Percentiles rank a stretch among this genome's conserved stretches.
These are phyloP conservation scores for Colletotrichum horii DNA, from an alignment of 2,329 filamentous ascomycete species.

Conservation along the genomic window DNA sequence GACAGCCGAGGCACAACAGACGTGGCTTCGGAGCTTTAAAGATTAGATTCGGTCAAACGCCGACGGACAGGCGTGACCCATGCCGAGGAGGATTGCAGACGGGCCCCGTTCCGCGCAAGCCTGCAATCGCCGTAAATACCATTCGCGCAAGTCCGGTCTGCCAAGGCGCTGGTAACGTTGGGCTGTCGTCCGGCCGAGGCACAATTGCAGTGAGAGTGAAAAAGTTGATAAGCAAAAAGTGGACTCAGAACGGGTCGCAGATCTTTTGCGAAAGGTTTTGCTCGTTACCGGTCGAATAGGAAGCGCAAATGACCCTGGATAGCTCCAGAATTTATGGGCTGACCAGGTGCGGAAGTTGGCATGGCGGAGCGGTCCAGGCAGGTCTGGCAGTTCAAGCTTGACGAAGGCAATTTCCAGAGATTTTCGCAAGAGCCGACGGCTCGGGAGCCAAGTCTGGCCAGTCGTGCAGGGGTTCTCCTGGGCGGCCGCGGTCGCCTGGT, in stretches of 20 bases:
- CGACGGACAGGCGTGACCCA: neutral
- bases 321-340: conserved; percentile 5
- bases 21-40: neutral
- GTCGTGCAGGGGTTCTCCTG: neutral
- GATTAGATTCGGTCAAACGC: conserved; percentile 11
- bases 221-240: conserved; percentile 1
- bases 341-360: conserved; percentile 7
- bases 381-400: neutral
- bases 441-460: conserved; percentile 7
- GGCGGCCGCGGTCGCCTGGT: neutral
- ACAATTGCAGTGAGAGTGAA: neutral
- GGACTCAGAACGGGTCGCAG: neutral
- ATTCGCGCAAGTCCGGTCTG: neutral
- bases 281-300: neutral
- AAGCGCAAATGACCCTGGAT: neutral
- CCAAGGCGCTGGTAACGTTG: neutral
- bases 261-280: neutral
- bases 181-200: neutral
- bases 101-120: neutral
- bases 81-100: neutral
- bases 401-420: neutral
- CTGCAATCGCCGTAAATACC: conserved; percentile 9
- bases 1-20: conserved; percentile 8
- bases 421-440: conserved; percentile 11
- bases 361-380: neutral